Percentiles rank a stretch among this genome's conserved stretches.
Evolutionary conservation across 2,329 filamentous ascomycete genomes (phyloP).

Genomic region (Colletotrichum tamarilloi): DNA sequence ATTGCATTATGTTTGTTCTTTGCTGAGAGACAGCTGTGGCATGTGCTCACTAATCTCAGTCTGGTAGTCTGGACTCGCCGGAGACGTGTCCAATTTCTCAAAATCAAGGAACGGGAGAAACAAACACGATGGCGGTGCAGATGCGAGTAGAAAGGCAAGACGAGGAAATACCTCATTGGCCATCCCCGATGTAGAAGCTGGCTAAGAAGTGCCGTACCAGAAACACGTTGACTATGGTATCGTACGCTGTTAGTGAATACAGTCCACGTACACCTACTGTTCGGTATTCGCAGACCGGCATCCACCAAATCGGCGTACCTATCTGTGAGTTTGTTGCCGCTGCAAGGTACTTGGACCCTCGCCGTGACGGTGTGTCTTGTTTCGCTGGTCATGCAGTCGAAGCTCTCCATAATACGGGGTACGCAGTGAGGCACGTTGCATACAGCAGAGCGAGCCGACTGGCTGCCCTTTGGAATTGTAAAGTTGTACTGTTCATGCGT

Average conservation of each 20-base stretch:
- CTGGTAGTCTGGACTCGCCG: neutral
- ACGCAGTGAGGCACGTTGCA: slow-evolving; percentile 24
- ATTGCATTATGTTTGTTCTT: slow-evolving; percentile 1
- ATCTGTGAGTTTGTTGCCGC: neutral
- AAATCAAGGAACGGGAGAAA: slow-evolving; percentile 18
- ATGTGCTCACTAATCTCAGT: neutral
- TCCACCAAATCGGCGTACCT: neutral
- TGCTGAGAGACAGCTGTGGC: slow-evolving; percentile 1
- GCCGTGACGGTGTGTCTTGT: neutral
- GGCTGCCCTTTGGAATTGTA: neutral
- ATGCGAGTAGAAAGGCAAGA: neutral
- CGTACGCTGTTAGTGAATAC: neutral
- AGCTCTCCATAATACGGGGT: slow-evolving; percentile 21
- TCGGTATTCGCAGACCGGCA: neutral
- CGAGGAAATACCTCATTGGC: slow-evolving; percentile 16
- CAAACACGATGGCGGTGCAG: slow-evolving; percentile 1
- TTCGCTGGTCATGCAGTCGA: slow-evolving; percentile 13
- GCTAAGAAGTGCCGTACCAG: neutral
- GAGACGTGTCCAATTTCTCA: neutral
- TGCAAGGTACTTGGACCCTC: slow-evolving; percentile 13
- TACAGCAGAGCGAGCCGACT: slow-evolving; percentile 22
- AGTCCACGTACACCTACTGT: neutral
- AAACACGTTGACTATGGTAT: slow-evolving; percentile 1
- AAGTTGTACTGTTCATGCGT: slow-evolving; percentile 33
- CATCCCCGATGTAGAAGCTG: slow-evolving; percentile 30